Evolutionary conservation across 306 rosid species (phyloP), one percentile per base, ranked within the genome.

Genomic region (Vigna nakashimae): DNA sequence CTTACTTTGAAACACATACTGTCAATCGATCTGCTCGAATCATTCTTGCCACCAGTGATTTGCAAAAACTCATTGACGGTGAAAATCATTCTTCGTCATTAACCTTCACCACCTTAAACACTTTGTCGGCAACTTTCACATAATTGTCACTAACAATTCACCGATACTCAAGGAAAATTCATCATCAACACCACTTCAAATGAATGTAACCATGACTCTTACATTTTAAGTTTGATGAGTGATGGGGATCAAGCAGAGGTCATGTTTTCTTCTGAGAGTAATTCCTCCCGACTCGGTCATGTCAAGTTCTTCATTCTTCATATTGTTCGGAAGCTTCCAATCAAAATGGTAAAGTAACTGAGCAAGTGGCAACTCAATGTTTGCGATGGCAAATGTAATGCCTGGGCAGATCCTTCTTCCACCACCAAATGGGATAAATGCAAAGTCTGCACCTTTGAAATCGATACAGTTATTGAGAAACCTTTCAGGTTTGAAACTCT

Each of bases 321-420:
- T 24, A 0, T 11, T 12, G 36, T 57, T 57, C 9, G 64, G 64
- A 57, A 57, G 36, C 36, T 24, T 57, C 64, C 64, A 57, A 57
- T 57, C 64, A 57, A 57, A 57, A 9, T 57, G 34, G n/a, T 57
- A 57, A 11, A 57, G 64, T 11, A 57, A 57, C 1, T 24, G 16
- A 24, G 64, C 64, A 57, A 57, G 36, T 57, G 36, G 64, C 64
- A 57, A 57, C 36, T 57, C 64, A 24, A 57, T 24, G 38, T 24
- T 26, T n/a, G 64, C 38, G 6, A 57, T 57, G 64, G 64, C 38
- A 57, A 57, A 57, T 1, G 38, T 0, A 12, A 57, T 57, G 64
- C 64, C 64, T 12, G 64, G 38, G 1, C 64, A 57, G 0, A 57
- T 57, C 36, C 64, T 24, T 34, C 64, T 57, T 24, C 64, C 38